phyloP scores from a whole-genome alignment of 805 yeast genomes.

The Candida chauliodis region DNA sequence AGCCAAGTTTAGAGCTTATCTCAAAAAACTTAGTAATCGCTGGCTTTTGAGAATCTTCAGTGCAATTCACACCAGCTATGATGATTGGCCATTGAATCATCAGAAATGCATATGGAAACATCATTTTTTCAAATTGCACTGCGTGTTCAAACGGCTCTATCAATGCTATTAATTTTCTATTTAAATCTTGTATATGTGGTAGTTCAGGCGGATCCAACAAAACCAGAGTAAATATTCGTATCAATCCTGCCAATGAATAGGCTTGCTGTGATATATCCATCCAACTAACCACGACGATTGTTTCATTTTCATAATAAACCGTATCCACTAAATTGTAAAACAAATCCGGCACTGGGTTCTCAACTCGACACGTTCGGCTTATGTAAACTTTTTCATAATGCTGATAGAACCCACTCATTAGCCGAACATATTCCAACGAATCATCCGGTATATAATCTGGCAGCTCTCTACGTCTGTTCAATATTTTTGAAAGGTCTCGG shows the following conservation, averaged over 20 bases:
- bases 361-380: conserved; percentile 6
- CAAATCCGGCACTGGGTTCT: neutral
- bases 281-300: conserved; percentile 33
- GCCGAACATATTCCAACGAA: conserved; percentile 10
- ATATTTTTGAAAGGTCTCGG: conserved; percentile 38
- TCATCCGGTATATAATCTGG: conserved; percentile 10
- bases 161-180: conserved; percentile 9
- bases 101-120: conserved; percentile 19
- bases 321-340: conserved; percentile 10
- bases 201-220: conserved; percentile 29
- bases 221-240: conserved; percentile 32
- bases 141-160: conserved; percentile 10
- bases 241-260: conserved; percentile 30
- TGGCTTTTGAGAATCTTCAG: conserved; percentile 27
- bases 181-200: conserved; percentile 29
- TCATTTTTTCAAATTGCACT: conserved; percentile 3
- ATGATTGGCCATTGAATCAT: conserved; percentile 56
- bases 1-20: conserved; percentile 37
- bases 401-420: conserved; percentile 11
- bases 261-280: conserved; percentile 52
- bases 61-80: conserved; percentile 47
- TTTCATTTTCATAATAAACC: conserved; percentile 5
- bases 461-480: conserved; percentile 22
- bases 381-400: conserved; percentile 9
- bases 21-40: conserved; percentile 39